Percentiles rank a stretch among this genome's conserved stretches.
These are phyloP conservation scores for Colletotrichum ledebouriae DNA, from an alignment of 2,329 filamentous ascomycete genomes.

Conservation along the genomic window DNA sequence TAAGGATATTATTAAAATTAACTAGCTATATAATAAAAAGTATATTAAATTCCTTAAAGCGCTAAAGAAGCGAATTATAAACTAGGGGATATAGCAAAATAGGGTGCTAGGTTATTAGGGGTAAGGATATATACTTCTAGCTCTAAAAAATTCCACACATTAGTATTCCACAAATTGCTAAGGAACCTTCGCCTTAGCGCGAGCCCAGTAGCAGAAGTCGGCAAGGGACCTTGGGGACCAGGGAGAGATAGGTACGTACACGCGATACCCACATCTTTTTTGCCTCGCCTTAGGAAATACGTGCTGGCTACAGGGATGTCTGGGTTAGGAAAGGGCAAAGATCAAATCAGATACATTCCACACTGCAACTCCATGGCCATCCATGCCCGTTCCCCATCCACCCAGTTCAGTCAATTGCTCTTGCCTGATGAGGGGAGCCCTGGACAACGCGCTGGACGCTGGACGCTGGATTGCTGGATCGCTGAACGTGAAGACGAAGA, in stretches of 20 bases:
- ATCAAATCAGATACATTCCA: constrained; percentile 32
- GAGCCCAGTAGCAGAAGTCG: background rate
- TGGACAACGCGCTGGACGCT: constrained; percentile 16
- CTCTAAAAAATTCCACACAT: no score
- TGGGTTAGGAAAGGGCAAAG: background rate
- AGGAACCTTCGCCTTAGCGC: constrained; percentile 20
- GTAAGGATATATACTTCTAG: no score
- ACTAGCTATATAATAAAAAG: no score
- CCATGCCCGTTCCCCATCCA: constrained; percentile 23
- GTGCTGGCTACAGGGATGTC: background rate
- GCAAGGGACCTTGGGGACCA: background rate
- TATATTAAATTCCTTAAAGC: no score
- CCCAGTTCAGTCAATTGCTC: constrained; percentile 13
- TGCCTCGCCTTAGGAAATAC: constrained; percentile 7
- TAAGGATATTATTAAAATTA: no score
- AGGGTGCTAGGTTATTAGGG: no score
- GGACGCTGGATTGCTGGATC: background rate
- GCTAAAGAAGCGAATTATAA: no score
- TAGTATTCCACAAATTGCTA: no score
- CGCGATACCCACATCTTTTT: background rate
- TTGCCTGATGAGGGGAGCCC: constrained; percentile 16
- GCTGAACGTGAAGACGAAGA: background rate
- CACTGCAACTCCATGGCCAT: constrained; percentile 18
- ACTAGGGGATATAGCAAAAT: no score
- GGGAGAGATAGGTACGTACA: constrained; percentile 1